These are phyloP conservation scores for Coemansia sp. DNA, from an alignment of 192 early-diverging fungal genomes.

Conservation along the genomic window DNA sequence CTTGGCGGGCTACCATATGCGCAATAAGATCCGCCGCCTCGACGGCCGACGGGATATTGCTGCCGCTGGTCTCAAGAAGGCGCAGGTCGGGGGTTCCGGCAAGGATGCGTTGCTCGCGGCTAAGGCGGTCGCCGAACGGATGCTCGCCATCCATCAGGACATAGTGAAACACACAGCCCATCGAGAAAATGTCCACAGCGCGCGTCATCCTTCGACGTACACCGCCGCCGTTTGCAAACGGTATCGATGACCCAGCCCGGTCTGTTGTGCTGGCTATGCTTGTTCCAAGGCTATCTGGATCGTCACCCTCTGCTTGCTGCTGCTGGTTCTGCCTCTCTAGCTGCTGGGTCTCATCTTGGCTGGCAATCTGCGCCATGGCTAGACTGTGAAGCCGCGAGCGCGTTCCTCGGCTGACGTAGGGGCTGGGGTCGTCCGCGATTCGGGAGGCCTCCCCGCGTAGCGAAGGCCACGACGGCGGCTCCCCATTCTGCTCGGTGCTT, in stretches of 20 bases:
- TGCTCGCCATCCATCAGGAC: conserved; percentile 86
- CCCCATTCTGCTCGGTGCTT: background rate
- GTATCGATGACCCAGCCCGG: conserved; percentile 11
- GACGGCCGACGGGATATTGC: conserved; percentile 61
- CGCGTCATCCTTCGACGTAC: conserved; percentile 65
- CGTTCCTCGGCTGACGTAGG: conserved; percentile 51
- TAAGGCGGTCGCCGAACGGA: conserved; percentile 92
- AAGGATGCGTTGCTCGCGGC: conserved; percentile 89
- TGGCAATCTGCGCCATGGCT: conserved; percentile 15
- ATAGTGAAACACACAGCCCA: conserved; percentile 96
- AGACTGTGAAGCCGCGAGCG: conserved; percentile 34
- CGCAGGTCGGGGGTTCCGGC: conserved; percentile 70
- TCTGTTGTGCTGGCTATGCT: conserved; percentile 19
- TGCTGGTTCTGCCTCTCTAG: conserved; percentile 12
- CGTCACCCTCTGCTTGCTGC: conserved; percentile 17
- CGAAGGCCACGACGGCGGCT: conserved; percentile 32
- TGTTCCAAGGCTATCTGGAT: conserved; percentile 31
- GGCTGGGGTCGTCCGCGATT: conserved; percentile 34
- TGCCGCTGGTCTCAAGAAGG: conserved; percentile 62
- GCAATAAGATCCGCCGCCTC: conserved; percentile 90
- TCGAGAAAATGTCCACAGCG: conserved; percentile 94
- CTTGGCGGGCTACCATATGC: conserved; percentile 81
- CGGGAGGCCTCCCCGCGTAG: conserved; percentile 5
- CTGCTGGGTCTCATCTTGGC: background rate
- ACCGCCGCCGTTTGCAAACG: conserved; percentile 1